Evolutionary conservation across 1,284 basidiomycete species (phyloP), one percentile per base, ranked within the genome.

Genomic region (Apiotrichum brassicae): DNA sequence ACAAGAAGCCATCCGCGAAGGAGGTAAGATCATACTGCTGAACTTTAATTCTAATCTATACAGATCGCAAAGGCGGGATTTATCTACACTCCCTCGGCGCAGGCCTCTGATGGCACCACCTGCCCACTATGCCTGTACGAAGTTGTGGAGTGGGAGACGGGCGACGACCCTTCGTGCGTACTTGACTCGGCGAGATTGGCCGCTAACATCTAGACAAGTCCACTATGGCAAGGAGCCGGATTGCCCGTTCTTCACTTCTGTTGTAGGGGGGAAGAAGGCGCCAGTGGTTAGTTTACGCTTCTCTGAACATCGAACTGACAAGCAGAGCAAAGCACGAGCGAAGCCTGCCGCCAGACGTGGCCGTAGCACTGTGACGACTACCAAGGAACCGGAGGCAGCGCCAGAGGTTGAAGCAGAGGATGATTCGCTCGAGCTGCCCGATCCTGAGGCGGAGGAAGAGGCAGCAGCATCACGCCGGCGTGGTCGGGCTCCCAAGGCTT

Each of bases 61-160:
- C 47, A 91, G 88, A 83, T 92, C 78, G 85, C 88, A 0, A 80
- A 80, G 57, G 87, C 87, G 2, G 88, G 88, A 4, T 91, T 91
- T 60, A 78, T 87, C 0, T 87, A 79, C 61, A 82, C 81, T 2
- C 85, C 87, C 1, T 66, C 75, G 12, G 60, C 74, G 4, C 81
- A 78, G 3, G 83, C 86, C 51, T 54, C 59, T 23, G 88, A 92
- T 65, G 80, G 81, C 1, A 86, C 81, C 0, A 80, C 81, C 0
- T 92, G 88, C 66, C 75, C 88, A 3, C 86, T 88, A 60, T 92
- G 88, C 65, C 76, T 80, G 39, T 76, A 84, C 33, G 77, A 81
- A 4, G 77, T 90, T 3, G 81, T 81, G 50, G 86, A 85, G 6
- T 92, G 88, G 88, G 86, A 88, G 50, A 74, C 76, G 30, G 80